These are phyloP conservation scores for Colletotrichum simmondsii DNA, from an alignment of 2,329 filamentous ascomycete species.

Conservation along the genomic window DNA sequence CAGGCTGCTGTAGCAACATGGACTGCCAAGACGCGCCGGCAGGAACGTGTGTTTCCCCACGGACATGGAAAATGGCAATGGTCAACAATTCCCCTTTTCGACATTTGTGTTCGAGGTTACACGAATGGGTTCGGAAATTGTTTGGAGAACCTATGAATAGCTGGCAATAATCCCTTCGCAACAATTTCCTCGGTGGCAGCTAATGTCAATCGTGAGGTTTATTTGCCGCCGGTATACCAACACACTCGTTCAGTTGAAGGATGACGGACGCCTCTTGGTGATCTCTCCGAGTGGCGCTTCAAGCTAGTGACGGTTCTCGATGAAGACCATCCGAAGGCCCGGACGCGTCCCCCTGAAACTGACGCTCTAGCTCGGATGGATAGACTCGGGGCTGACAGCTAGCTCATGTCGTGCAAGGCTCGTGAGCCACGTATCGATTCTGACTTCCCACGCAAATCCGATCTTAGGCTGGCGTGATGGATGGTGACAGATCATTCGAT, in stretches of 20 bases:
- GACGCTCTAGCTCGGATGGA: background rate
- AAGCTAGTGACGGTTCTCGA: background rate
- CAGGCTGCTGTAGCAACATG: constrained; percentile 3
- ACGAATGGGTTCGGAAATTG: background rate
- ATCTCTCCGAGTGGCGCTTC: background rate
- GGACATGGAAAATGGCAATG: background rate
- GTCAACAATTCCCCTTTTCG: background rate
- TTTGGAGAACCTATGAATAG: too few species aligned
- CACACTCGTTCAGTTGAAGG: background rate
- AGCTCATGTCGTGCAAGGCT: background rate
- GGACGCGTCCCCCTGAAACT: constrained; percentile 12
- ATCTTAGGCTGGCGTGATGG: background rate
- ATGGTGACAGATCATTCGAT: background rate
- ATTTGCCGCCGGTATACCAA: background rate
- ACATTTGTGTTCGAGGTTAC: background rate
- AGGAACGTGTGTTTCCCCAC: constrained; percentile 15
- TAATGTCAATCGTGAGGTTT: background rate
- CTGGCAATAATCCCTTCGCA: background rate
- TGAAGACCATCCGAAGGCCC: constrained; percentile 5
- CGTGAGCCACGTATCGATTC: background rate
- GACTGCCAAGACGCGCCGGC: constrained; percentile 16
- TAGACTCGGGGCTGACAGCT: background rate
- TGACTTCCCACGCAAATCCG: background rate
- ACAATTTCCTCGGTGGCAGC: background rate
- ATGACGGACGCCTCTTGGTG: background rate